Evolutionary conservation across 2,329 filamentous ascomycete genomes (phyloP).

Genomic region (Hypoxylon sp.): DNA sequence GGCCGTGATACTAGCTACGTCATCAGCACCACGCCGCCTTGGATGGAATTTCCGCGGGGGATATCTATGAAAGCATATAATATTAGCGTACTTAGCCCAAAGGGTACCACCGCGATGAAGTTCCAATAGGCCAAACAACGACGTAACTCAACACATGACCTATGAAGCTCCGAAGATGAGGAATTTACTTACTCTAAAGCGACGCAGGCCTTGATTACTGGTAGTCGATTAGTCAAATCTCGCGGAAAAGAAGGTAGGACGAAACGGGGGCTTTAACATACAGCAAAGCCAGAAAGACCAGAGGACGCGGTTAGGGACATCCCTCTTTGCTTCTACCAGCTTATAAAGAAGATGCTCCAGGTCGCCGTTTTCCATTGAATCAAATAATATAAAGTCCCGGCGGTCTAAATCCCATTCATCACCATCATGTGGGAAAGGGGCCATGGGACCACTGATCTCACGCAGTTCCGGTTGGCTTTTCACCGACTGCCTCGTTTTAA

Average conservation of each 20-base stretch:
- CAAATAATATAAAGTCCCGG: slow-evolving; percentile 37
- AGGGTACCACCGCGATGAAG: neutral
- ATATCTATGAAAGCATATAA: slow-evolving; percentile 32
- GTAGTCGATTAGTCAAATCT: slow-evolving; percentile 8
- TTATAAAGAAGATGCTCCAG: slow-evolving; percentile 27
- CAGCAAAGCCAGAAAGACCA: slow-evolving; percentile 49
- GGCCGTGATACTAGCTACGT: neutral
- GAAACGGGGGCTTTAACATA: slow-evolving; percentile 30
- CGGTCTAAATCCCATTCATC: neutral
- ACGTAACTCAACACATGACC: neutral
- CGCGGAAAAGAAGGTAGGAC: neutral
- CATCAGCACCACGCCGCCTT: slow-evolving; percentile 16
- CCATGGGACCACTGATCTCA: neutral
- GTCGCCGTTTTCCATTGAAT: slow-evolving; percentile 39
- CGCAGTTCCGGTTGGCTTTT: neutral
- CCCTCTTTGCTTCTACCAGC: neutral
- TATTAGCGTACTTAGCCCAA: slow-evolving; percentile 17
- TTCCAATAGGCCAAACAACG: neutral
- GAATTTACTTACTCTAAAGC: slow-evolving; percentile 44
- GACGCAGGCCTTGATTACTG: slow-evolving; percentile 46
- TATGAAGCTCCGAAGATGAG: neutral
- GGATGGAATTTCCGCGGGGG: slow-evolving; percentile 48
- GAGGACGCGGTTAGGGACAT: slow-evolving; percentile 37
- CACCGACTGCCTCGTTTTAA: neutral
- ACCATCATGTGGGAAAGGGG: neutral